A percentile compares a stretch with the other conserved stretches of the same genome.
These are phyloP conservation scores for Gracilaria vermiculophylla DNA, from an alignment of 23 red algal genomes.

Conservation along the genomic window DNA sequence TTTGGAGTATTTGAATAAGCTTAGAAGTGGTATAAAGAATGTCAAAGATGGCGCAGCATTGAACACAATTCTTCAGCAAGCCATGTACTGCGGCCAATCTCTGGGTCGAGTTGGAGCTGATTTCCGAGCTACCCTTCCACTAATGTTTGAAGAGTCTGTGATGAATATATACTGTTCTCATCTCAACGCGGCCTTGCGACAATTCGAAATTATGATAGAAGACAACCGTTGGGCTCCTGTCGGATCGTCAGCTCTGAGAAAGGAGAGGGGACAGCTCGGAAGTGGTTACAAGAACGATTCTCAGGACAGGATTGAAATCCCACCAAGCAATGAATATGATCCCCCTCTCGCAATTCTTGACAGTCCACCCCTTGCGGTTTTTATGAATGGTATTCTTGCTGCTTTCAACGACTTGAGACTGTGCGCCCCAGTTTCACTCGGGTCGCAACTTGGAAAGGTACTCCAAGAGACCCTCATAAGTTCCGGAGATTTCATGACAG, in stretches of 20 bases:
- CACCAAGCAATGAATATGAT: conserved; percentile 29
- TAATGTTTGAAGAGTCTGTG: conserved; percentile 79
- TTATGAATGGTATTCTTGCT: conserved; percentile 80
- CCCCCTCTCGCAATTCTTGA: conserved; percentile 69
- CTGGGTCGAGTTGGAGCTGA: conserved; percentile 92
- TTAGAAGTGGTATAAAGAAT: conserved; percentile 66
- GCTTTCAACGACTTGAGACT: conserved; percentile 86
- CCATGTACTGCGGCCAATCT: conserved; percentile 87
- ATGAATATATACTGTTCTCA: conserved; percentile 70
- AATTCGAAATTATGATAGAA: conserved; percentile 77
- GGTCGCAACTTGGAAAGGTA: conserved; percentile 12
- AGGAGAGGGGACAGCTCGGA: conserved; percentile 31
- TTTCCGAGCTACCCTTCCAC: conserved; percentile 76
- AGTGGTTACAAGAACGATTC: neutral
- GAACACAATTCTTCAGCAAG: conserved; percentile 77
- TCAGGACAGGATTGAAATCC: neutral
- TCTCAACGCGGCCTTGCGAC: conserved; percentile 76
- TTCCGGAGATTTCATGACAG: conserved; percentile 55
- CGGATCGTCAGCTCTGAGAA: conserved; percentile 63
- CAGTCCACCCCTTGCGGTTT: conserved; percentile 80
- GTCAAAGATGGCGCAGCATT: conserved; percentile 74
- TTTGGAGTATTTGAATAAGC: conserved; percentile 53
- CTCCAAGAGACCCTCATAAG: conserved; percentile 32
- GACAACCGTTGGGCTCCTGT: conserved; percentile 79
- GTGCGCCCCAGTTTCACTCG: conserved; percentile 57